Conservation (phyloP, 2,329 filamentous ascomycete genomes). For the Ophiosphaerella korrae region DNA sequence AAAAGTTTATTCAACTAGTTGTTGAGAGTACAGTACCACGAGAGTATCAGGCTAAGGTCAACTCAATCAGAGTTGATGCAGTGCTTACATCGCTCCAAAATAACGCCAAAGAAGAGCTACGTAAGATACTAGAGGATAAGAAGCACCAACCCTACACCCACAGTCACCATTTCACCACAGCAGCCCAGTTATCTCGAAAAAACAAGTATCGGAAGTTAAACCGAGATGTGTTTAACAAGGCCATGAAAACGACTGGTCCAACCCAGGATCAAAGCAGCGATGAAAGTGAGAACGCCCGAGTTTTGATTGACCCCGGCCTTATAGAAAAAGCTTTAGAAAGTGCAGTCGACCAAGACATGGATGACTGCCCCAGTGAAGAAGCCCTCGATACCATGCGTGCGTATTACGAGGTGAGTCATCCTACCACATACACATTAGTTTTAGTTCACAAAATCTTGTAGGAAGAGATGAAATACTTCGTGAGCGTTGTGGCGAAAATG, state of each 20-base stretch:
- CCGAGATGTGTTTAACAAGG: neutral
- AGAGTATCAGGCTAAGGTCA: slow-evolving; percentile 32
- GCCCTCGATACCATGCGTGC: slow-evolving; percentile 44
- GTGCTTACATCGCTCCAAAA: neutral
- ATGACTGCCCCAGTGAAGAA: slow-evolving; percentile 40
- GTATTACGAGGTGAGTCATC: slow-evolving; percentile 38
- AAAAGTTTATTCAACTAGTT: slow-evolving; percentile 43
- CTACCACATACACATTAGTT: neutral
- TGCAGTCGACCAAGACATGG: slow-evolving; percentile 36
- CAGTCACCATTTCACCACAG: slow-evolving; percentile 41
- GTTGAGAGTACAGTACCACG: slow-evolving; percentile 47
- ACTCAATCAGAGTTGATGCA: too few species aligned
- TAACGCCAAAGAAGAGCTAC: slow-evolving; percentile 45
- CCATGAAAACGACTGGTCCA: neutral
- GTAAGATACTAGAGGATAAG: slow-evolving; percentile 55
- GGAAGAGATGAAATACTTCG: slow-evolving; percentile 46
- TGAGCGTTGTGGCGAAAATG: slow-evolving; percentile 41
- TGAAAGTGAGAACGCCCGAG: neutral
- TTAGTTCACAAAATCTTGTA: slow-evolving; percentile 35
- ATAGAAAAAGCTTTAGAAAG: neutral
- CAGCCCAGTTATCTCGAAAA: neutral
- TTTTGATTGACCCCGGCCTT: too few species aligned
- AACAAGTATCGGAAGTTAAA: slow-evolving; percentile 1
- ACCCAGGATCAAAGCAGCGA: too few species aligned
- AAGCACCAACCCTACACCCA: slow-evolving; percentile 59